Percentiles rank a stretch among this genome's conserved stretches.
phyloP scores from a whole-genome alignment of 352 stramenopile genomes.

The Aphanomyces stellatus region DNA sequence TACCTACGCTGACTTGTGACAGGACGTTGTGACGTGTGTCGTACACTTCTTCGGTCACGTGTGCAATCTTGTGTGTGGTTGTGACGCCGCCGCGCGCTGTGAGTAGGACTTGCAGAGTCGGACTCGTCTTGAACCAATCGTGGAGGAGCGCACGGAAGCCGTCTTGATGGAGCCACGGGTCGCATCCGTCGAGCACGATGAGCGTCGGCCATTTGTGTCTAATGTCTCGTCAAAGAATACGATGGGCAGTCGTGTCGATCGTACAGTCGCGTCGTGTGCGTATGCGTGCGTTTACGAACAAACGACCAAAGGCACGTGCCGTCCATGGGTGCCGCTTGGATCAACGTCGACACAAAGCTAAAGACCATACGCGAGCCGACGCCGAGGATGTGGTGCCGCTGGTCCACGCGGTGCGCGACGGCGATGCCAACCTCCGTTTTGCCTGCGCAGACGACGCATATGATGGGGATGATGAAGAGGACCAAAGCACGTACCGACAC shows the following conservation, averaged over 20 bases:
- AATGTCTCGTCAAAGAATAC: too few species aligned
- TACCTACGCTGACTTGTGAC: too few species aligned
- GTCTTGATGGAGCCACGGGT: background rate
- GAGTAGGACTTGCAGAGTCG: background rate
- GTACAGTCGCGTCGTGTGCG: background rate
- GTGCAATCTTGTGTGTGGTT: background rate
- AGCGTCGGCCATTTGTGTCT: constrained; percentile 8
- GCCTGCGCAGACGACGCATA: background rate
- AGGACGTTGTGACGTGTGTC: too few species aligned
- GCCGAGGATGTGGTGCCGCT: background rate
- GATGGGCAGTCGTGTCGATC: too few species aligned
- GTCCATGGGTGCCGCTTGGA: background rate
- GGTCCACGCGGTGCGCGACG: background rate
- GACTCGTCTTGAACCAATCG: background rate
- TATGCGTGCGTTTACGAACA: background rate
- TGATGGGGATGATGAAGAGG: too few species aligned
- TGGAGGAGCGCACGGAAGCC: background rate
- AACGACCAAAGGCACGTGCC: background rate
- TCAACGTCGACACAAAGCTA: background rate
- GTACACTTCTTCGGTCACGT: background rate
- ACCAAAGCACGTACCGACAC: background rate
- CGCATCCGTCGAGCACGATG: constrained; percentile 10
- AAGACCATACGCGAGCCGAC: background rate
- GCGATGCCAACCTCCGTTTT: constrained; percentile 1
- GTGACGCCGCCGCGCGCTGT: constrained; percentile 5